Conservation (phyloP, 2,329 filamentous ascomycete species). For the Ascomycota sp. region DNA sequence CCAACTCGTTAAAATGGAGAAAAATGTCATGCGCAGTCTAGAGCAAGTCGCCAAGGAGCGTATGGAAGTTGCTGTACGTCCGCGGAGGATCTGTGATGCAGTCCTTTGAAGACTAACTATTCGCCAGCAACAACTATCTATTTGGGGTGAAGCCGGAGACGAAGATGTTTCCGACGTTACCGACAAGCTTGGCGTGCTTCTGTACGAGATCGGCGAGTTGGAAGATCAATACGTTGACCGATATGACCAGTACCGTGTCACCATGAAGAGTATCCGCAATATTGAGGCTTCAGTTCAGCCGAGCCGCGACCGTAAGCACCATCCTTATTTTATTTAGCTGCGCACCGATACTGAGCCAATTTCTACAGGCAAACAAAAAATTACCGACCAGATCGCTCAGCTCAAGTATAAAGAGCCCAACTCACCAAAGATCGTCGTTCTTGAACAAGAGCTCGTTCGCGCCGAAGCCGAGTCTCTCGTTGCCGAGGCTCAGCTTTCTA, state of each 20-base stretch:
- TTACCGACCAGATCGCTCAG: constrained; percentile 94
- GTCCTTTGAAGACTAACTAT: neutral
- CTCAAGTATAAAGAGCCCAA: constrained; percentile 99
- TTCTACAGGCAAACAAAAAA: constrained; percentile 81
- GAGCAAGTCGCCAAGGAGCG: constrained; percentile 85
- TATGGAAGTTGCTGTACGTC: constrained; percentile 88
- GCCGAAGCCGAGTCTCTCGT: constrained; percentile 98
- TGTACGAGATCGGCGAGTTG: constrained; percentile 95
- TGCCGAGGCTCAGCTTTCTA: constrained; percentile 90
- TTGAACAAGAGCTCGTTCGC: constrained; percentile 94
- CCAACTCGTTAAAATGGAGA: constrained; percentile 98
- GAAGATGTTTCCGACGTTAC: constrained; percentile 97
- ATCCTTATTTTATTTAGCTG: neutral
- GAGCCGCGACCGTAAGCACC: constrained; percentile 67
- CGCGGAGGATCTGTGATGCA: neutral
- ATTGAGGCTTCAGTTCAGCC: constrained; percentile 97
- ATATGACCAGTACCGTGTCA: constrained; percentile 97
- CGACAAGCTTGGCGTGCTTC: constrained; percentile 89
- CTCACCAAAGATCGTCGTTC: constrained; percentile 87
- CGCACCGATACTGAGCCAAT: neutral
- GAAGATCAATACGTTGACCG: constrained; percentile 97
- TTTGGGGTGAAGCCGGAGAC: constrained; percentile 89
- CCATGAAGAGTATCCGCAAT: constrained; percentile 97
- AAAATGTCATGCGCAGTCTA: constrained; percentile 98
- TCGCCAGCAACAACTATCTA: constrained; percentile 79